Evolutionary conservation across 108 stramenopile species (phyloP).

Genomic region (Cyclotella distinguenda): DNA sequence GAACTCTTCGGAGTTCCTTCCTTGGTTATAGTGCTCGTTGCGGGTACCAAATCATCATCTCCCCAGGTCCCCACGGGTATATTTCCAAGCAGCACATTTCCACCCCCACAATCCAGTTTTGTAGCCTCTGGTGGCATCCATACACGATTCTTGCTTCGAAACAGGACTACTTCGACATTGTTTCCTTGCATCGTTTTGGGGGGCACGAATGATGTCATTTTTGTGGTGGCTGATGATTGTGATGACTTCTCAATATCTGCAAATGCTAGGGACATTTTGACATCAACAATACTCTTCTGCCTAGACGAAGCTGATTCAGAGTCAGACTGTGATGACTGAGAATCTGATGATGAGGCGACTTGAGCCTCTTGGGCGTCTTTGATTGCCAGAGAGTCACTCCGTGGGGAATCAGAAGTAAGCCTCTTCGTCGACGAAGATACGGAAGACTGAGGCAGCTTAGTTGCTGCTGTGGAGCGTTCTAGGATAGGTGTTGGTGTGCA

Average conservation of each 20-base stretch:
- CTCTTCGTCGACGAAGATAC: neutral
- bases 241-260: neutral
- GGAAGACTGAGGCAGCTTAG: neutral
- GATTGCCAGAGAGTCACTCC: conserved; percentile 26
- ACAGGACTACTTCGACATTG: conserved; percentile 66
- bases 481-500: neutral
- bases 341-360: conserved; percentile 15
- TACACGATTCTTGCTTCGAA: conserved; percentile 50
- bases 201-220: neutral
- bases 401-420: conserved; percentile 1
- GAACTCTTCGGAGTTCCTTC: conserved; percentile 8
- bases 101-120: conserved; percentile 21
- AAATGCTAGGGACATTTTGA: conserved; percentile 22
- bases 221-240: neutral
- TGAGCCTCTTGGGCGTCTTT: conserved; percentile 24
- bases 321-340: conserved; percentile 8
- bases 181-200: conserved; percentile 38
- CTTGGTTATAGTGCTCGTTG: conserved; percentile 2
- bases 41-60: conserved; percentile 34
- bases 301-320: conserved; percentile 2
- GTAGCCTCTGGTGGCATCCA: conserved; percentile 53
- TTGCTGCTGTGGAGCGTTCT: neutral
- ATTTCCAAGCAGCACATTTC: conserved; percentile 61
- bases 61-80: conserved; percentile 58
- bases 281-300: conserved; percentile 1